Evolutionary conservation across 73 alveolate species (phyloP), one percentile per base, ranked within the genome.

Genomic region (Blepharisma japonicum): DNA sequence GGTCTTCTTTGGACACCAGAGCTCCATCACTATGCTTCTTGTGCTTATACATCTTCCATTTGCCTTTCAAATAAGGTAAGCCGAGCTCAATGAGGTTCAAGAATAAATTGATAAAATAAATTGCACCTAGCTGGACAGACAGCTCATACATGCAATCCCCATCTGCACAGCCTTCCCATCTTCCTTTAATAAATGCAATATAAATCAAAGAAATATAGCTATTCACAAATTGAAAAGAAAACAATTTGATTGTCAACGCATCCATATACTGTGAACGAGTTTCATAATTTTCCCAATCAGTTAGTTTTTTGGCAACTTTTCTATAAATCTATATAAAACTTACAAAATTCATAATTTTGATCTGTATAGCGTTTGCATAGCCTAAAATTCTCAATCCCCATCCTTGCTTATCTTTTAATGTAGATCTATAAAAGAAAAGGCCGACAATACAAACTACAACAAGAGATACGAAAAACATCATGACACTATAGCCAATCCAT

Each of bases 181-280:
- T 11, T 38, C 68, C n/a, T 25, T 70, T 70, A 20, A 70, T n/a
- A 70, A 70, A 70, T 7, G 80, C 80, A 14, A 70, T 70, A 25
- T 70, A 70, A 0, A 45, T 14, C 14, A 70, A 54, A 9, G 80
- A 70, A 14, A 47, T 70, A 25, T 45, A 70, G 11, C 55, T 14
- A 80, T 70, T 70, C n/a, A 70, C 27, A 54, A 70, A 70, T 25
- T 70, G 66, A 80, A 70, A 70, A 38, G 80, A 11, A 47, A 70
- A 70, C 4, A 70, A 4, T 6, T 70, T 70, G 32, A 39, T 54
- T 45, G n/a, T n/a, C 14, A 70, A 45, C 0, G 80, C 70, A 45
- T 70, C 46, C 20, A 45, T 14, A 25, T 61, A 61, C 47, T 61
- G 39, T 2, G 47, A 9, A 20, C 23, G n/a, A 14, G 74, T 61